These are phyloP conservation scores for Excoecaria agallocha DNA, from an alignment of 345 rosid species.

Conservation along the genomic window DNA sequence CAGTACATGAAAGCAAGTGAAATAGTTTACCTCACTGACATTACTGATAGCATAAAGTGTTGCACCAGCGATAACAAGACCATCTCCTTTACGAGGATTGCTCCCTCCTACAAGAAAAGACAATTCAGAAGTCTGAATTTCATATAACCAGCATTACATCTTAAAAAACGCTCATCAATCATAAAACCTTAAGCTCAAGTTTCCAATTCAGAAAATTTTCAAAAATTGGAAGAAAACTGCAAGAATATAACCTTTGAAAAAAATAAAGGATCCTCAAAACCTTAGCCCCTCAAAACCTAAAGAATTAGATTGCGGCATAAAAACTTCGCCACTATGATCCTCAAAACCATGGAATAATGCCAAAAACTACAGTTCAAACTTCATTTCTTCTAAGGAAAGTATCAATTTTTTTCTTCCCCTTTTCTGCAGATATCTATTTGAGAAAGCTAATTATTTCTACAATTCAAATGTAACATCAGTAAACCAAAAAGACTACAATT, in stretches of 20 bases:
- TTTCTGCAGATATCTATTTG: background rate
- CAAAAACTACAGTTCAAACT: background rate
- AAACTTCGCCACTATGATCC: background rate
- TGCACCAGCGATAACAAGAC: constrained; percentile 37
- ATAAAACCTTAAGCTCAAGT: background rate
- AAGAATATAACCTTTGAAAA: background rate
- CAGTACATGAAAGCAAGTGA: background rate
- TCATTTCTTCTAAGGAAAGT: background rate
- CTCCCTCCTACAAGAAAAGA: constrained; percentile 29
- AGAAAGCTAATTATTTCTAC: background rate
- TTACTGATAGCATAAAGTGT: constrained; percentile 38
- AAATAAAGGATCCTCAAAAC: too few relatives aligned
- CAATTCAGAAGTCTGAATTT: background rate
- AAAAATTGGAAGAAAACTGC: background rate
- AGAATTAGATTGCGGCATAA: background rate
- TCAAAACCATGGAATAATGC: background rate
- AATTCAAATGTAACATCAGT: background rate
- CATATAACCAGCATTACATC: constrained; percentile 1
- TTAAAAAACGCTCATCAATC: background rate
- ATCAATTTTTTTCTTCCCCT: background rate
- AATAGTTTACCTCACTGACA: constrained; percentile 33
- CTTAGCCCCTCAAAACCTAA: too few relatives aligned
- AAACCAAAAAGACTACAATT: background rate
- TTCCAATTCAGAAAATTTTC: background rate
- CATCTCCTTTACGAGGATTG: constrained; percentile 32